Evolutionary conservation across 495 filamentous ascomycete species (phyloP), one percentile per base, ranked within the genome.

Genomic region (Neurospora discreta): DNA sequence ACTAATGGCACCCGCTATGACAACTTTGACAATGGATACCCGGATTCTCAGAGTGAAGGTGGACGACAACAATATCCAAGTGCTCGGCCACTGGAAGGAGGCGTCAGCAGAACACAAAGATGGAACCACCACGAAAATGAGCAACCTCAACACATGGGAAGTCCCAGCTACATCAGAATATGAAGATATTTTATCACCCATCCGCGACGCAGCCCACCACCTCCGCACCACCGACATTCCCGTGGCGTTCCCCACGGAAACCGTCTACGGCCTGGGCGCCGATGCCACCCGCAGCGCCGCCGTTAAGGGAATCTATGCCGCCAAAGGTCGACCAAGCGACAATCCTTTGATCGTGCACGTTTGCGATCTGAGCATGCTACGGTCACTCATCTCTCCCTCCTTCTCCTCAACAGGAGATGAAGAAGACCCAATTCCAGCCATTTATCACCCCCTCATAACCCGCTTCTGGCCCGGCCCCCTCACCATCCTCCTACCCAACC

Each of bases 181-280:
- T 30, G 33, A 52, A 44, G 58, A 68, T 6, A 26, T 68, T 33
- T 38, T 77, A 43, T 40, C 75, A 3, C 72, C 80, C 23, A 76
- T 90, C 71, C 77, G 69, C 58, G 77, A 83, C 39, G 92, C 92
- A 7, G 91, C 90, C 15, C 69, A 83, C 13, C 82, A 87, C 72
- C 85, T 97, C 41, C 88, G 81, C 39, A 84, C 83, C 39, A 88
- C 87, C 72, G 84, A 91, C 78, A 83, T 87, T 36, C 94, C 94
- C 20, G 92, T 99, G 52, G 96, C 93, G 10, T 99, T 99, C 78
- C 96, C 95, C 6, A 99, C 96, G 0, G 95, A 99, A 82, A 99
- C 95, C 7, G 95, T 99, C 11, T 99, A 99, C 80, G 95, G 95
- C 3, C 86, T 99, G 16, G 95, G 94, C 68, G 95, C 95, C 23